Percentiles rank a stretch among this genome's conserved stretches.
phyloP scores from a whole-genome alignment of 306 rosid species.

The Canavalia gladiata region DNA sequence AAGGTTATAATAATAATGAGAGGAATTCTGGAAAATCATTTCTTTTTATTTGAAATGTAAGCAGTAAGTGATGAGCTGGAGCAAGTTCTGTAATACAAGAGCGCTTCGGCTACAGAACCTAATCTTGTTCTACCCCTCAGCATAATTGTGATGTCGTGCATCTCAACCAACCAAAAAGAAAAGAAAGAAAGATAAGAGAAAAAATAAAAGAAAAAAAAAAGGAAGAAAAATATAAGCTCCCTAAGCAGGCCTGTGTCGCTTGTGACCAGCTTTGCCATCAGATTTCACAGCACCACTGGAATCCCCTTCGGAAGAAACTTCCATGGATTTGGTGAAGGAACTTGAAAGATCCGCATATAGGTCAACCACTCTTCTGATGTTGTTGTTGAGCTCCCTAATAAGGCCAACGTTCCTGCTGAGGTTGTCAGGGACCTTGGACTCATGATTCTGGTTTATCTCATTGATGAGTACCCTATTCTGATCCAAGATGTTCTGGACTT shows the following conservation, averaged over 20 bases:
- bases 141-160: constrained; percentile 44
- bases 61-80: constrained; percentile 56
- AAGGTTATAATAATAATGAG: constrained; percentile 59
- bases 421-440: constrained; percentile 91
- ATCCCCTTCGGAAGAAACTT: constrained; percentile 93
- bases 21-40: constrained; percentile 64
- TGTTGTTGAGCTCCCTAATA: constrained; percentile 92
- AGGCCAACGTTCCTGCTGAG: constrained; percentile 88
- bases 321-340: constrained; percentile 88
- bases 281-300: constrained; percentile 85
- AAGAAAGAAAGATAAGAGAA: neutral
- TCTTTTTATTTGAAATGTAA: constrained; percentile 59
- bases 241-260: constrained; percentile 76
- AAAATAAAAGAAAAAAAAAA: constrained; percentile 54
- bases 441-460: constrained; percentile 97
- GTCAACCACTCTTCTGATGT: constrained; percentile 91
- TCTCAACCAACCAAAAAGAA: constrained; percentile 53
- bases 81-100: constrained; percentile 52
- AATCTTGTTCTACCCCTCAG: constrained; percentile 53
- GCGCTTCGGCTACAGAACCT: constrained; percentile 59
- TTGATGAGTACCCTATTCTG: constrained; percentile 91
- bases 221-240: constrained; percentile 28
- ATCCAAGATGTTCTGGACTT: constrained; percentile 93
- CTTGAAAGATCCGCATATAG: constrained; percentile 92
- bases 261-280: constrained; percentile 74